A percentile compares a stretch with the other conserved stretches of the same genome.
Evolutionary conservation across 2,329 filamentous ascomycete genomes (phyloP).

Genomic region (Thielaviopsis ethacetica): DNA sequence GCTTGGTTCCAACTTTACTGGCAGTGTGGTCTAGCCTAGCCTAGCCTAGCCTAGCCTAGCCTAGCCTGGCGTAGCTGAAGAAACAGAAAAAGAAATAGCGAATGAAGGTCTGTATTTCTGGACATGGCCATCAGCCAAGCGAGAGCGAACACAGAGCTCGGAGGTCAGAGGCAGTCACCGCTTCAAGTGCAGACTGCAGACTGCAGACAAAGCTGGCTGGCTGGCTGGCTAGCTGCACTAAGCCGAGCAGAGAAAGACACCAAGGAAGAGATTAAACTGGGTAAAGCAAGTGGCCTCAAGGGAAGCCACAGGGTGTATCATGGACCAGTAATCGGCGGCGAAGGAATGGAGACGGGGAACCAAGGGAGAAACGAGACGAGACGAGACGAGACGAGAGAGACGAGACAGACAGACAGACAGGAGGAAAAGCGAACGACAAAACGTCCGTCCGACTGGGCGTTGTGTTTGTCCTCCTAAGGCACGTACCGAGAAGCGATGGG

Average conservation of each 20-base stretch:
- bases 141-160: neutral
- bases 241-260: neutral
- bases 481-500: neutral
- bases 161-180: too few relatives aligned
- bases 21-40: too few relatives aligned
- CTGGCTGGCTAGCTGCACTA: neutral
- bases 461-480: slow-evolving; percentile 10
- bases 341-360: neutral
- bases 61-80: neutral
- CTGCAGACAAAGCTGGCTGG: too few relatives aligned
- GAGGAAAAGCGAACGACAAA: slow-evolving; percentile 3
- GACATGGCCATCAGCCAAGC: neutral
- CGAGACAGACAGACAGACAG: neutral
- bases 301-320: neutral
- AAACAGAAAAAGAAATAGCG: neutral
- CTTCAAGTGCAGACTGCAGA: too few relatives aligned
- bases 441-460: slow-evolving; percentile 1
- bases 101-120: neutral
- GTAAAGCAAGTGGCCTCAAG: neutral
- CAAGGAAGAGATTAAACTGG: neutral
- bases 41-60: neutral
- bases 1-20: too few relatives aligned
- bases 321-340: neutral
- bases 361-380: neutral
- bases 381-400: neutral